Evolutionary conservation across 148 eudicot species (phyloP).

Genomic region (Heliamphora exappendiculata): DNA sequence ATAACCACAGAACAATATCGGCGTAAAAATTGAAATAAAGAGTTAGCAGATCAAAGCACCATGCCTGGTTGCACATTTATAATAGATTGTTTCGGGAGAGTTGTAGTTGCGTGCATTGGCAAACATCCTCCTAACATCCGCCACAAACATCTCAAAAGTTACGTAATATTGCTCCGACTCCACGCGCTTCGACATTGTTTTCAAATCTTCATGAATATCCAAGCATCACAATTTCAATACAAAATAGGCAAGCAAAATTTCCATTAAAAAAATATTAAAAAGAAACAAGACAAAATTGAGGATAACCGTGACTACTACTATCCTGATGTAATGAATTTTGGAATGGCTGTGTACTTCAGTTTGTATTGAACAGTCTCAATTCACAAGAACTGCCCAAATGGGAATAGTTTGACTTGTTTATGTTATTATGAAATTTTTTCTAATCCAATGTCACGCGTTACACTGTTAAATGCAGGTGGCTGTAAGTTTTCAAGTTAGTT

Average conservation of each 20-base stretch:
- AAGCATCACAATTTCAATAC: not conserved
- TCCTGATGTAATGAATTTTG: not conserved
- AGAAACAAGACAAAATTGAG: not conserved
- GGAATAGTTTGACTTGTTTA: not conserved
- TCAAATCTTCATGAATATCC: constrained; percentile 51
- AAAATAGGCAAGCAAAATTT: not conserved
- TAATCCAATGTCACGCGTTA: not conserved
- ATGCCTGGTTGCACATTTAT: constrained; percentile 86
- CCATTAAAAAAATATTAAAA: not conserved
- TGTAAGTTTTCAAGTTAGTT: not conserved
- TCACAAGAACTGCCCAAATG: not conserved
- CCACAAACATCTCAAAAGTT: constrained; percentile 88
- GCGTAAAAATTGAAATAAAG: not conserved
- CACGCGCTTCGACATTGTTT: constrained; percentile 84
- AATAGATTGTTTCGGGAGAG: constrained; percentile 87
- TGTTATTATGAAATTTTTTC: not conserved
- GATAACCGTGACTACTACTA: not conserved
- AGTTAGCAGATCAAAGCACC: constrained; percentile 2
- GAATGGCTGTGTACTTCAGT: not conserved
- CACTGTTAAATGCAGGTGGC: not conserved
- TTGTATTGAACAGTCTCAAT: not conserved
- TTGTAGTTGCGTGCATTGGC: constrained; percentile 88
- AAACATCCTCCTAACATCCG: constrained; percentile 87
- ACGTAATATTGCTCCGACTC: constrained; percentile 84
- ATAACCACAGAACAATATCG: not conserved